A percentile compares a stretch with the other conserved stretches of the same genome.
phyloP scores from a whole-genome alignment of 306 rosid genomes.

The Begonia peltatifolia region DNA sequence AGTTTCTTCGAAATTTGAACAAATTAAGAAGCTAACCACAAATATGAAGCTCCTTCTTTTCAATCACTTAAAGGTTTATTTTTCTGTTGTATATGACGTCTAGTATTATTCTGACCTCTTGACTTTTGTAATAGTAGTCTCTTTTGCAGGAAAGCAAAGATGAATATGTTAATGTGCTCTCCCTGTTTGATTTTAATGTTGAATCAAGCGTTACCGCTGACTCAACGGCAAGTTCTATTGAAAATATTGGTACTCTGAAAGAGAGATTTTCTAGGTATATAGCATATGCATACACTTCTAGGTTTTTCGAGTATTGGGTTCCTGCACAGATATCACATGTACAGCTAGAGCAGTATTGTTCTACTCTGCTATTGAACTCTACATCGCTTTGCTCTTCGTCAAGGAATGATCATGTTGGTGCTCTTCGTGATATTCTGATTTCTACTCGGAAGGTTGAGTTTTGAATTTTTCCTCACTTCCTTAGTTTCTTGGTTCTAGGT shows the following conservation, averaged over 20 bases:
- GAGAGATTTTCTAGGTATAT: slow-evolving; percentile 40
- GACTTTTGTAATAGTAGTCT: slow-evolving; percentile 19
- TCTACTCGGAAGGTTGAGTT: slow-evolving; percentile 55
- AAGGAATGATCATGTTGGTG: slow-evolving; percentile 35
- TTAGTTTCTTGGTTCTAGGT: slow-evolving; percentile 10
- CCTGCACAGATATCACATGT: slow-evolving; percentile 60
- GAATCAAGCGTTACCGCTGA: slow-evolving; percentile 15
- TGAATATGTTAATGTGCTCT: slow-evolving; percentile 30
- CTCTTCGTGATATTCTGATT: slow-evolving; percentile 39
- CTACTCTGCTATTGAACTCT: slow-evolving; percentile 45
- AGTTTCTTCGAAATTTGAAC: slow-evolving; percentile 23
- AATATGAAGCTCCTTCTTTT: slow-evolving; percentile 40
- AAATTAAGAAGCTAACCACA: slow-evolving; percentile 26
- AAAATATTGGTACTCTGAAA: slow-evolving; percentile 30
- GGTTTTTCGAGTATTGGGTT: slow-evolving; percentile 84
- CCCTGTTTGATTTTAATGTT: slow-evolving; percentile 26
- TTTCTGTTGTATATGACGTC: slow-evolving; percentile 7
- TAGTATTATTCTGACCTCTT: slow-evolving; percentile 4
- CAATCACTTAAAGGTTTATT: slow-evolving; percentile 43
- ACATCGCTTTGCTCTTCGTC: slow-evolving; percentile 37
- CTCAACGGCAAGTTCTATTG: slow-evolving; percentile 20
- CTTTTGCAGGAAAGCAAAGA: slow-evolving; percentile 41
- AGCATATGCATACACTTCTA: slow-evolving; percentile 31
- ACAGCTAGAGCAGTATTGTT: slow-evolving; percentile 91
- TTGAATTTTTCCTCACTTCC: slow-evolving; percentile 15